Percentiles rank a stretch among this genome's conserved stretches.
These are phyloP conservation scores for Monosporascus sp. DNA, from an alignment of 2,329 filamentous ascomycete species.

Conservation along the genomic window DNA sequence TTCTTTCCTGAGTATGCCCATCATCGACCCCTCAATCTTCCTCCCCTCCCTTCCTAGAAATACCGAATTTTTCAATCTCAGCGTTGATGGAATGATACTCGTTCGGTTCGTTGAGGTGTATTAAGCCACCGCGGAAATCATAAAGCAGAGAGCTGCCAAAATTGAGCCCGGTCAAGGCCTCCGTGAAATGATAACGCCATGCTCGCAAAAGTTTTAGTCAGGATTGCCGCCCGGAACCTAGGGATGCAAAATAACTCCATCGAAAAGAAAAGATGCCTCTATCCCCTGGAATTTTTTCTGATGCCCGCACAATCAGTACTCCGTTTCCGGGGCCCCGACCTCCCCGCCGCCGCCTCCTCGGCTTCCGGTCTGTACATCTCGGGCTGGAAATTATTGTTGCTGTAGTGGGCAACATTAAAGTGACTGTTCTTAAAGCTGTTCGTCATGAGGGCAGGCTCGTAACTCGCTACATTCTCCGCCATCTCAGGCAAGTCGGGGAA, in stretches of 20 bases:
- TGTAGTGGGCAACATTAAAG: constrained; percentile 62
- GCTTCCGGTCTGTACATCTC: constrained; percentile 42
- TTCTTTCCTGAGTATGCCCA: too few relatives aligned
- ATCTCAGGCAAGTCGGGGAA: constrained; percentile 29
- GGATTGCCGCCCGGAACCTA: constrained; percentile 13
- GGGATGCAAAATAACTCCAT: constrained; percentile 13
- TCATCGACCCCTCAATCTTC: too few relatives aligned
- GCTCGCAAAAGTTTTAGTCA: constrained; percentile 2
- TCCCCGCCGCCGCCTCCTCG: constrained; percentile 29
- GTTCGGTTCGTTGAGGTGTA: too few relatives aligned
- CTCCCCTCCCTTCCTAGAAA: too few relatives aligned
- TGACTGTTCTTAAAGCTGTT: constrained; percentile 61
- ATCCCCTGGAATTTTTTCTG: constrained; percentile 25
- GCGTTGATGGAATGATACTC: too few relatives aligned
- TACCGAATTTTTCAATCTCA: too few relatives aligned
- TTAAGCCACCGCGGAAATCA: too few relatives aligned
- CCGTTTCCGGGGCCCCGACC: constrained; percentile 22
- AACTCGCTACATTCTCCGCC: constrained; percentile 30
- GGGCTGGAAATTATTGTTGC: constrained; percentile 57
- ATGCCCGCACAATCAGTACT: constrained; percentile 23
- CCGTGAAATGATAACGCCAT: constrained; percentile 16
- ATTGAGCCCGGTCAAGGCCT: constrained; percentile 6
- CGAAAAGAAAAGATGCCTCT: constrained; percentile 17
- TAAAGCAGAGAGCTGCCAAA: background rate
- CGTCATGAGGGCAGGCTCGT: constrained; percentile 46